These are phyloP conservation scores for Echites panduratus DNA, from an alignment of 257 asterid species.

Conservation along the genomic window DNA sequence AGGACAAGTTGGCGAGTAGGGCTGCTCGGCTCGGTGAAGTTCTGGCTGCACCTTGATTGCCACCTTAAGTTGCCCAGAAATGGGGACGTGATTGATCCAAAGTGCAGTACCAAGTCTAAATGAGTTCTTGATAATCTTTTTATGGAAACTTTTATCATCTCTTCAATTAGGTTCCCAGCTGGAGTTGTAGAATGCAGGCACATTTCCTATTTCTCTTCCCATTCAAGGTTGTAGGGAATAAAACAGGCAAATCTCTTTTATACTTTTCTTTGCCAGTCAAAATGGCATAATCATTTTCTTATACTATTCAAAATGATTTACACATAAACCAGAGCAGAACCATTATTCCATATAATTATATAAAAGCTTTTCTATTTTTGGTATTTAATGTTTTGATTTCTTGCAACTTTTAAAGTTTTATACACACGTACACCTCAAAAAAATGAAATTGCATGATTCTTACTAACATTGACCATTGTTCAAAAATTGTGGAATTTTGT, in stretches of 20 bases:
- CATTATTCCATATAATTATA: background rate
- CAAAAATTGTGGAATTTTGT: no score
- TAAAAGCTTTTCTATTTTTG: no score
- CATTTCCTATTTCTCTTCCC: slow-evolving; percentile 1
- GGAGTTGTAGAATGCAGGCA: slow-evolving; percentile 1
- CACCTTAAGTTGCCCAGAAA: slow-evolving; percentile 41
- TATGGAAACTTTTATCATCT: background rate
- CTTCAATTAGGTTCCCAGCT: background rate
- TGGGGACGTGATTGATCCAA: slow-evolving; percentile 37
- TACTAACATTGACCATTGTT: no score
- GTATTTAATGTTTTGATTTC: no score
- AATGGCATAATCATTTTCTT: background rate
- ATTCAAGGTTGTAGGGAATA: background rate
- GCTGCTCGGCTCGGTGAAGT: slow-evolving; percentile 62
- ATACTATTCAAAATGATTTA: background rate
- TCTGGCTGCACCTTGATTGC: slow-evolving; percentile 58
- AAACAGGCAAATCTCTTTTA: background rate
- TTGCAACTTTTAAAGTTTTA: no score
- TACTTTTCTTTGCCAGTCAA: background rate
- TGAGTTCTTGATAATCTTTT: slow-evolving; percentile 20
- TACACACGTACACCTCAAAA: no score
- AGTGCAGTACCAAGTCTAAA: slow-evolving; percentile 50
- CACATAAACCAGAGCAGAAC: background rate
- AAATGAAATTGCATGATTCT: no score
- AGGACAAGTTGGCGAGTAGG: slow-evolving; percentile 73